phyloP scores from a whole-genome alignment of 2,329 filamentous ascomycete species.

The Botrytis aclada region DNA sequence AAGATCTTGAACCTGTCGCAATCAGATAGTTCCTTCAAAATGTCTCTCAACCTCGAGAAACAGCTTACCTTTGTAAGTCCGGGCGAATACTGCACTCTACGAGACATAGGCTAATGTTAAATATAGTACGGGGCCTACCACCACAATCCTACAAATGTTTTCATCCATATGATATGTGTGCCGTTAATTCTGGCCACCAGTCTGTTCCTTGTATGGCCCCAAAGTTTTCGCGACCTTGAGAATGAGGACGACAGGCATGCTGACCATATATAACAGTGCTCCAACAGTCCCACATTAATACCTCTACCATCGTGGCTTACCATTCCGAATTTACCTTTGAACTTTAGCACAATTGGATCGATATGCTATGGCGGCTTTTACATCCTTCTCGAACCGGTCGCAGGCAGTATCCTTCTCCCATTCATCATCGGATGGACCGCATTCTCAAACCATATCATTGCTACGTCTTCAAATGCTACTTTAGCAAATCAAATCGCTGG shows the following conservation, averaged over 20 bases:
- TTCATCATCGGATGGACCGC: constrained; percentile 75
- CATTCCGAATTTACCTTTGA: constrained; percentile 64
- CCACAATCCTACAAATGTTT: constrained; percentile 71
- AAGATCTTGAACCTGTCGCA: not conserved
- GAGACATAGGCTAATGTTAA: constrained; percentile 21
- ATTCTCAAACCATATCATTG: constrained; percentile 64
- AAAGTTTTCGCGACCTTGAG: not conserved
- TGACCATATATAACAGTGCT: constrained; percentile 46
- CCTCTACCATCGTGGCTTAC: constrained; percentile 65
- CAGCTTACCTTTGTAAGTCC: constrained; percentile 75
- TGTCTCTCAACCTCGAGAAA: constrained; percentile 75
- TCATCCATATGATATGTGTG: constrained; percentile 77
- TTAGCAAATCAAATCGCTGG: constrained; percentile 56
- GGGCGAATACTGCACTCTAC: constrained; percentile 4
- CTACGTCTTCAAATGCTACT: constrained; percentile 47
- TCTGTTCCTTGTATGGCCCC: constrained; percentile 61
- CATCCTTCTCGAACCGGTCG: constrained; percentile 89
- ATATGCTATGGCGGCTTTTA: constrained; percentile 76
- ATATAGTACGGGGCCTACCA: constrained; percentile 80
- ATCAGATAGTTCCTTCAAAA: constrained; percentile 34
- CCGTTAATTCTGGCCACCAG: constrained; percentile 70
- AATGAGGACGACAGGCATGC: constrained; percentile 16
- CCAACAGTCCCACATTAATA: constrained; percentile 61
- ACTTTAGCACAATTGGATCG: constrained; percentile 61
- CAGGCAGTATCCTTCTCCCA: constrained; percentile 72